Conservation (phyloP, 1,284 basidiomycete species). For the Inonotus obliquus region DNA sequence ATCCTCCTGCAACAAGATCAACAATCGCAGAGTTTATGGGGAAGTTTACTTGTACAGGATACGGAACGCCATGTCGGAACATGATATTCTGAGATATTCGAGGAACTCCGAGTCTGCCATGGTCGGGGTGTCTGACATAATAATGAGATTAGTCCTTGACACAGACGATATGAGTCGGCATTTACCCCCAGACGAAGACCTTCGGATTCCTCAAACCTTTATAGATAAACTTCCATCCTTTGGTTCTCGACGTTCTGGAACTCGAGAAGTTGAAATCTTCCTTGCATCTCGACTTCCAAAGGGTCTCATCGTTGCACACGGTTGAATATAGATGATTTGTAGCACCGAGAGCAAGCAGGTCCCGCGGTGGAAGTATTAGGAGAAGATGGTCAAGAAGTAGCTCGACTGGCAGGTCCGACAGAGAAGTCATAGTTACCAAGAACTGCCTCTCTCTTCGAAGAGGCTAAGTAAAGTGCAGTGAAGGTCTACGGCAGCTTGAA, state of each 20-base stretch:
- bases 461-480: background rate
- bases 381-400: slow-evolving; percentile 71
- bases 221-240: slow-evolving; percentile 79
- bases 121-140: slow-evolving; percentile 43
- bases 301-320: slow-evolving; percentile 66
- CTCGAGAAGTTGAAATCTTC: slow-evolving; percentile 78
- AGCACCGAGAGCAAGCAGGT: slow-evolving; percentile 52
- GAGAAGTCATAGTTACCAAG: slow-evolving; percentile 27
- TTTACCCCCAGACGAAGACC: slow-evolving; percentile 81
- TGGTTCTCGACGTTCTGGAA: slow-evolving; percentile 60
- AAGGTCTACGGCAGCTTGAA: background rate
- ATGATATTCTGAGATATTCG: slow-evolving; percentile 34
- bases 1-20: slow-evolving; percentile 72
- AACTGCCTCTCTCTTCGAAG: background rate
- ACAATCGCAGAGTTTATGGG: slow-evolving; percentile 58
- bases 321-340: slow-evolving; percentile 55
- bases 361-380: slow-evolving; percentile 51
- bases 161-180: background rate
- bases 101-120: slow-evolving; percentile 56
- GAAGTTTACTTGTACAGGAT: slow-evolving; percentile 55
- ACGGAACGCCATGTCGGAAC: slow-evolving; percentile 43
- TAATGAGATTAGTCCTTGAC: background rate
- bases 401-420: slow-evolving; percentile 63
- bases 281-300: slow-evolving; percentile 72
- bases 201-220: slow-evolving; percentile 53